Base-by-base conservation (phyloP, 306 rosid genomes). In the Pueraria montana region DNA sequence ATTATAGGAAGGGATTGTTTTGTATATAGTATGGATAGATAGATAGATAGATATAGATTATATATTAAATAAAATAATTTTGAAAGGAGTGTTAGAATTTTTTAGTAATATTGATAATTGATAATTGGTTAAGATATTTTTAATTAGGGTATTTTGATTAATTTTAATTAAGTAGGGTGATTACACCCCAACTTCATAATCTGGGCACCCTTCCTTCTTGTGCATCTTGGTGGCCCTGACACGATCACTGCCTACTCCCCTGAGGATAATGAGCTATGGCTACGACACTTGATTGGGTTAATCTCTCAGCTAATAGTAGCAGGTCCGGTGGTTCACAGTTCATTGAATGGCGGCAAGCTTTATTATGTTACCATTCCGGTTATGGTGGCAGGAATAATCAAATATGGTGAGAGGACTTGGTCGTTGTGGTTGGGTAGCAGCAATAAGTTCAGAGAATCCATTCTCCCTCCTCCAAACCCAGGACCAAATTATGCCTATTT, bases 211-310 rank as follows among this genome's bases (percentile, higher is more conserved):
- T 84, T 86, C 78, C 87, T 89, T 24, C 87, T 86, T 6, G 63
- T 86, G 24, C 88, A 84, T 64, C 90, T 89, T 4, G 88, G 91
- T 14, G 87, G 89, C 4, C 89, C 88, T 3, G 89, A 89, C 62
- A 86, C 63, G 26, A 79, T 89, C 27, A 84, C 87, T 24, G 88
- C 87, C 0, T 89, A 74, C 45, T 82, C 90, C 2, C 49, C 70
- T 9, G 88, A 82, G 49, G 92, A 86, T 49, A 89, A 86, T 20
- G 82, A 89, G 23, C 34, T 84, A 0, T 89, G 88, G 84, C 67
- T 14, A 0, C 73, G 88, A 8, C 89, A 79, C 48, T 17, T 71
- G 6, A 74, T 89, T 3, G 75, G 9, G 26, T 77, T 84, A 21
- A 0, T 36, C 79, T 75, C 66, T 14, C 91, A 86, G 45, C 27